These are phyloP conservation scores for Populus davidiana DNA, from an alignment of 345 rosid genomes.

Conservation along the genomic window DNA sequence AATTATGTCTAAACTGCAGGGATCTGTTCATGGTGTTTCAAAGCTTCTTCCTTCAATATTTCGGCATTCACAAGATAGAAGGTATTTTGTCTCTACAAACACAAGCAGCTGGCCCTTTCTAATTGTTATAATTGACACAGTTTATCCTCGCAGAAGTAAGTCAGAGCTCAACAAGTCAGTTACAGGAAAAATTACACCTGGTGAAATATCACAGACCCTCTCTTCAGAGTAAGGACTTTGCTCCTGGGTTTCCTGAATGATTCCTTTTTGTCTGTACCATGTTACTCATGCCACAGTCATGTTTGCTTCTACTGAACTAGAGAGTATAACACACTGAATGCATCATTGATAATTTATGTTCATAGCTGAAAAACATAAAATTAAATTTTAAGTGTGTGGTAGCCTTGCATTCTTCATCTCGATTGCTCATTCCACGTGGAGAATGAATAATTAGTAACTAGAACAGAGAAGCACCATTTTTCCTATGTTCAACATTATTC, in stretches of 20 bases:
- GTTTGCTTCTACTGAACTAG: neutral
- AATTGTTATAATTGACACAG: conserved; percentile 2
- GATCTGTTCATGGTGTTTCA: conserved; percentile 38
- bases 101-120: neutral
- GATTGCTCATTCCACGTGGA: neutral
- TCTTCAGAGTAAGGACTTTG: conserved; percentile 36
- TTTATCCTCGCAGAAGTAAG: conserved; percentile 32
- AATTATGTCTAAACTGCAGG: conserved; percentile 36
- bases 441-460: conserved; percentile 1
- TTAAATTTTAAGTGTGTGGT: neutral
- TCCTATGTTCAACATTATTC: conserved; percentile 9
- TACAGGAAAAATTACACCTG: conserved; percentile 34
- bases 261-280: neutral
- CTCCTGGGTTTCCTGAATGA: neutral
- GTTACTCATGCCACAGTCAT: neutral
- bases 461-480: neutral
- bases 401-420: neutral
- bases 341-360: no score
- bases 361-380: no score
- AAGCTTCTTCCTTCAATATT: conserved; percentile 35
- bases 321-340: neutral
- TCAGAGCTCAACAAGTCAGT: conserved; percentile 33
- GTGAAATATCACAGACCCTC: conserved; percentile 27
- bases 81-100: conserved; percentile 35
- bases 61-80: conserved; percentile 41